Base-by-base conservation (phyloP, 768 basidiomycete species). In the Russula vinacea region DNA sequence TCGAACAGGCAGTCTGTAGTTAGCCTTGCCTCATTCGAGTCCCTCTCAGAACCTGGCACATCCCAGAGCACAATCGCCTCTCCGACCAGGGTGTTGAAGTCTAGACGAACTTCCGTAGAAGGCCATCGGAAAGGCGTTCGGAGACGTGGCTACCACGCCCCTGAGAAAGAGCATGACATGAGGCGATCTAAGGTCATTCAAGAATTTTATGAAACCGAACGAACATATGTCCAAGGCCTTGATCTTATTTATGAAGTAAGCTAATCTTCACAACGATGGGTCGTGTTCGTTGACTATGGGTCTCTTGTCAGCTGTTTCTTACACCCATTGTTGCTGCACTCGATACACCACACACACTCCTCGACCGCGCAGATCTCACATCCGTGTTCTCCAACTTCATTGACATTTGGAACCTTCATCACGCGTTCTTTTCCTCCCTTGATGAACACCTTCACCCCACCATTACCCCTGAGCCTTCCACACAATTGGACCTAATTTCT, bases 381-480 rank as follows among this genome's bases (percentile, higher is more conserved):
- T 80, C 85, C 14, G 78, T 93, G 40, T 94, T 94, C 74, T 89
- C 88, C 66, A 93, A 93, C 73, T 92, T 94, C 67, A 87, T 92
- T 71, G 92, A 94, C 74, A 93, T 94, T 39, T 92, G 89, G 92
- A 93, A 92, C 70, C 80, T 92, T 49, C 90, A 92, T 74, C 88
- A 83, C 57, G 83, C 88, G 2, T 88, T 92, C 74, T 84, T 85
- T 62, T 77, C 81, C 7, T 81, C 86, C 2, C 79, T 92, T 33
- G 79, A 83, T 9, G 73, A 76, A 47, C 77, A 83, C 55, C 69
- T 79, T 62, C 79, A 68, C 68, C 39, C 70, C 70, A 26, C 45
- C 53, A 42, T 13, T 42, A 14, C 24, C 32, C 32, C 33, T 33
- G 58, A 56, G 13, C 16, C 58, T 16, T 6, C 40, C 32, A n/a